Evolutionary conservation across 139 green algal species (phyloP).

Genomic region (Ostreobium quekettii): DNA sequence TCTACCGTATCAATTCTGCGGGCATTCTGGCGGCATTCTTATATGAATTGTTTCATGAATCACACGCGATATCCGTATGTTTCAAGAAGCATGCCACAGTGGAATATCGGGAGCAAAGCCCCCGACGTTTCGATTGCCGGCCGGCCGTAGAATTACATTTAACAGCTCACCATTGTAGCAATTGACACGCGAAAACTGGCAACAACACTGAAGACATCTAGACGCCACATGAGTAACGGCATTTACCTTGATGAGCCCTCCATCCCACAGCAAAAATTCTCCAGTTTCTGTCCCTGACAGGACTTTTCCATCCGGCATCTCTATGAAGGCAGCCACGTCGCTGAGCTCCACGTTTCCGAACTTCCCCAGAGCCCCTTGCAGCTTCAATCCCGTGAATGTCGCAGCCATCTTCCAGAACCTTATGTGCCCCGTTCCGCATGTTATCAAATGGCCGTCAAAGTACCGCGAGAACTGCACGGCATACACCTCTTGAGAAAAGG

Average conservation of each 20-base stretch:
- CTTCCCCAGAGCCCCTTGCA: constrained; percentile 68
- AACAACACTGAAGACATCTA: too few species aligned
- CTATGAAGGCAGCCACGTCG: constrained; percentile 61
- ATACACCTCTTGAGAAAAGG: constrained; percentile 70
- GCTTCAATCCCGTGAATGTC: constrained; percentile 87
- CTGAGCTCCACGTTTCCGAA: constrained; percentile 68
- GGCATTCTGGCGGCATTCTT: too few species aligned
- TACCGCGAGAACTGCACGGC: constrained; percentile 53
- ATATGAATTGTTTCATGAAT: too few species aligned
- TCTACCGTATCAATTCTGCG: too few species aligned
- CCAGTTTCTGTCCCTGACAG: constrained; percentile 60
- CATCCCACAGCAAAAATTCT: constrained; percentile 69
- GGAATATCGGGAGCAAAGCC: too few species aligned
- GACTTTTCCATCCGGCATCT: constrained; percentile 70
- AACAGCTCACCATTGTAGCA: too few species aligned
- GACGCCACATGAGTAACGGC: not conserved
- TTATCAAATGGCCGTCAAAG: constrained; percentile 52
- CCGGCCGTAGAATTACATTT: too few species aligned
- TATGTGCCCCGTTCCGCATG: constrained; percentile 69
- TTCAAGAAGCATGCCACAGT: too few species aligned
- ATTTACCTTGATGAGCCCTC: constrained; percentile 60
- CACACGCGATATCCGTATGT: too few species aligned
- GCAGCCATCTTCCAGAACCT: constrained; percentile 78
- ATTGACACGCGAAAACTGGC: too few species aligned
- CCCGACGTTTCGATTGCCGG: too few species aligned